phyloP scores from a whole-genome alignment of 75 land plant genomes.

The Pinus albicaulis region DNA sequence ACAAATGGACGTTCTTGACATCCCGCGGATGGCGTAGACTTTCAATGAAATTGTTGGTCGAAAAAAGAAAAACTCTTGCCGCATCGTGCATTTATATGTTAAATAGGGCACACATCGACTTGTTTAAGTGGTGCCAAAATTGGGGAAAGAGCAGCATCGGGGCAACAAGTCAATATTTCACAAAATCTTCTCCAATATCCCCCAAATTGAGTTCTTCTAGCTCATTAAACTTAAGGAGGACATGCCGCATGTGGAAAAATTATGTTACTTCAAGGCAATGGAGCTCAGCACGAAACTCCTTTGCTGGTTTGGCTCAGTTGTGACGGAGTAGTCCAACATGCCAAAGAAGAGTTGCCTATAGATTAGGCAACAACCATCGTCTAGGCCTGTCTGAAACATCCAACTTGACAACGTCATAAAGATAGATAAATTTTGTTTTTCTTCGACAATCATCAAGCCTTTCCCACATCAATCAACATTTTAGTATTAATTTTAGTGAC shows the following conservation, averaged over 20 bases:
- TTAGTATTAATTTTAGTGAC: no score
- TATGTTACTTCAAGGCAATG: neutral
- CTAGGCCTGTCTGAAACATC: neutral
- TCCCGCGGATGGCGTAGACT: slow-evolving; percentile 67
- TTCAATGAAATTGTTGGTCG: slow-evolving; percentile 43
- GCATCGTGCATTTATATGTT: no score
- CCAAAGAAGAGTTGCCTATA: neutral
- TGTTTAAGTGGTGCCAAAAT: no score
- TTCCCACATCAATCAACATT: no score
- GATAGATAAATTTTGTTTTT: neutral
- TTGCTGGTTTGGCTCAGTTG: neutral
- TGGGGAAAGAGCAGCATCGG: no score
- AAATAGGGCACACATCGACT: no score
- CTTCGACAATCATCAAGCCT: neutral
- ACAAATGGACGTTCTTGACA: slow-evolving; percentile 30
- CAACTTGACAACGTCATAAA: neutral
- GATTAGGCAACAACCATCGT: neutral
- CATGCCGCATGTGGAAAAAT: neutral
- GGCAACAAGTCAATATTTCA: neutral
- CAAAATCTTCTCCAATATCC: neutral
- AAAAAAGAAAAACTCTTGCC: no score
- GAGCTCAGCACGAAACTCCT: neutral
- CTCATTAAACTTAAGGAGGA: neutral
- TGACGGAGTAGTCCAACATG: neutral
- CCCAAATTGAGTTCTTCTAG: neutral